These are phyloP conservation scores for Leccinum subtestaceum DNA, from an alignment of 768 basidiomycete genomes.

Conservation along the genomic window DNA sequence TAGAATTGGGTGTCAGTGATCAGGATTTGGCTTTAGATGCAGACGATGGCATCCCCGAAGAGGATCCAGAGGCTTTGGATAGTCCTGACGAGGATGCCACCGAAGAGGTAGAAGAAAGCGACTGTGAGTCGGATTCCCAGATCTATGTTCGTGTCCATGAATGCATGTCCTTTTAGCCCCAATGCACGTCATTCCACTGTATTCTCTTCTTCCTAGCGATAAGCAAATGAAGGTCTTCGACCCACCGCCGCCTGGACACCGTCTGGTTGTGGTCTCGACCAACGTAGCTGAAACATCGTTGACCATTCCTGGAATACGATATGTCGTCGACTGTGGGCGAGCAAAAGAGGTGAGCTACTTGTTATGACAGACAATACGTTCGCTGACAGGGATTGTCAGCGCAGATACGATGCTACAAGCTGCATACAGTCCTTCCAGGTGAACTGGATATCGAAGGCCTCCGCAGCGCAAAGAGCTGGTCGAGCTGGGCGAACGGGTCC, in stretches of 20 bases:
- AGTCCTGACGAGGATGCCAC: conserved; percentile 62
- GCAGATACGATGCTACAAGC: conserved; percentile 75
- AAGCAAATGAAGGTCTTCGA: conserved; percentile 94
- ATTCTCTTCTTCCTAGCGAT: conserved; percentile 88
- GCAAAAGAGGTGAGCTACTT: conserved; percentile 75
- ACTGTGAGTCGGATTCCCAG: conserved; percentile 44
- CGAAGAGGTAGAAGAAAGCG: conserved; percentile 62
- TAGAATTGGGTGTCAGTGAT: conserved; percentile 57
- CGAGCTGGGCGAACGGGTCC: conserved; percentile 97
- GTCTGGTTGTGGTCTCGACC: conserved; percentile 92
- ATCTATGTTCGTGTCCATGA: conserved; percentile 3
- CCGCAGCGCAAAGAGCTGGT: conserved; percentile 90
- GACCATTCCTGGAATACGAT: conserved; percentile 95
- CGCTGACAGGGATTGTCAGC: conserved; percentile 39
- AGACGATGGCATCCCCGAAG: conserved; percentile 55
- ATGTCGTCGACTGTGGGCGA: conserved; percentile 95
- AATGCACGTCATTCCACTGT: conserved; percentile 92
- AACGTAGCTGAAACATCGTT: conserved; percentile 97
- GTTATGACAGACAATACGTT: neutral
- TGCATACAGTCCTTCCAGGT: conserved; percentile 93
- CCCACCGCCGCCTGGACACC: conserved; percentile 72
- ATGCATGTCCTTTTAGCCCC: conserved; percentile 53
- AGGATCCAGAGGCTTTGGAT: conserved; percentile 73
- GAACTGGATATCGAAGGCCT: conserved; percentile 93
- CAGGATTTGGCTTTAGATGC: conserved; percentile 67